These are phyloP conservation scores for Lachancea dasiensis DNA, from an alignment of 805 yeast species.

Conservation along the genomic window DNA sequence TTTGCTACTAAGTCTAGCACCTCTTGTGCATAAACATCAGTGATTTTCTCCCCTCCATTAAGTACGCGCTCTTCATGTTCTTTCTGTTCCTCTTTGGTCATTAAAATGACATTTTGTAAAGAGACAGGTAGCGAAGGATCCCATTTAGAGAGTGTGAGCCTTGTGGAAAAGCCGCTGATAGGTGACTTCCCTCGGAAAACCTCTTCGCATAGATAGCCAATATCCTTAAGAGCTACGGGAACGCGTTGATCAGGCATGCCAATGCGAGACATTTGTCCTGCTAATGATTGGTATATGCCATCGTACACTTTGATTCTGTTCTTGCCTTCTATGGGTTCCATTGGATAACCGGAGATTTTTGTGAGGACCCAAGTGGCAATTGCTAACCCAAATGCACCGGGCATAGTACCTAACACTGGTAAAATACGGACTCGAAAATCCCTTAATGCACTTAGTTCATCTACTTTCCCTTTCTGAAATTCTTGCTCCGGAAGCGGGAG, in stretches of 20 bases:
- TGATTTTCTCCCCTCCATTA: conserved; percentile 55
- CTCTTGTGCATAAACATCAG: conserved; percentile 57
- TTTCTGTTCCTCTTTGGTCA: conserved; percentile 85
- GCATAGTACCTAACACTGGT: conserved; percentile 96
- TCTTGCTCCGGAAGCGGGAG: conserved; percentile 83
- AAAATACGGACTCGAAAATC: conserved; percentile 91
- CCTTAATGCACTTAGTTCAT: conserved; percentile 76
- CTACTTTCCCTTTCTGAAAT: conserved; percentile 73
- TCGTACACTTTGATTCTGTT: conserved; percentile 83
- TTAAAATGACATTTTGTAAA: conserved; percentile 72
- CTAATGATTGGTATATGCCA: conserved; percentile 70
- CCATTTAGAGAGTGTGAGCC: conserved; percentile 82
- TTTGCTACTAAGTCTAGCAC: conserved; percentile 51
- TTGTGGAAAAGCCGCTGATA: conserved; percentile 72
- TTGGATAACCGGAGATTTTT: conserved; percentile 77
- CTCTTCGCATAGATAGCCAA: conserved; percentile 82
- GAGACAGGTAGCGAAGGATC: conserved; percentile 57
- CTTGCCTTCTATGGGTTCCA: conserved; percentile 90
- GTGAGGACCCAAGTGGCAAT: conserved; percentile 81
- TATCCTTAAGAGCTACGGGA: conserved; percentile 67
- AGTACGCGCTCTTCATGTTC: conserved; percentile 72
- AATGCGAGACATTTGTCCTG: conserved; percentile 80
- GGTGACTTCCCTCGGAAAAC: conserved; percentile 91
- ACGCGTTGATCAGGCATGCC: conserved; percentile 68
- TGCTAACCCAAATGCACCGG: conserved; percentile 91